Conservation (phyloP, 179 eudicot genomes). For the Sideroxylon spinosum region DNA sequence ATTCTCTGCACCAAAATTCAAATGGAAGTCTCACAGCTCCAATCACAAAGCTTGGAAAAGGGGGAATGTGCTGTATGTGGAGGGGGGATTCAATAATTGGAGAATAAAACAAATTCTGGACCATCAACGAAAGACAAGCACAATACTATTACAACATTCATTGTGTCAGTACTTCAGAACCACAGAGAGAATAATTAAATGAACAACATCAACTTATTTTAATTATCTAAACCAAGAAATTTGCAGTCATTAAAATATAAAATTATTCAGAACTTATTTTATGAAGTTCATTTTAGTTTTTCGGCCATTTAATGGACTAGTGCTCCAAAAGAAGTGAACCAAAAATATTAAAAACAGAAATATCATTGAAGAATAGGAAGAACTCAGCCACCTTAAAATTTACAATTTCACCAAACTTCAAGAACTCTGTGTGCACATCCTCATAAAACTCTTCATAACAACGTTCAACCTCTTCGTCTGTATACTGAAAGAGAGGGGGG, state of each 20-base stretch:
- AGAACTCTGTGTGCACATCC: conserved; percentile 96
- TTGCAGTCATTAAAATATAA: neutral
- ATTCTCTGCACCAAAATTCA: neutral
- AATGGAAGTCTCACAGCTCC: neutral
- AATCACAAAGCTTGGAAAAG: conserved; percentile 1
- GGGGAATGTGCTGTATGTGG: neutral
- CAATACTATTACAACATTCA: neutral
- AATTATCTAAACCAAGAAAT: neutral
- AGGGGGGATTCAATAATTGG: neutral
- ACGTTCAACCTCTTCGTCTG: conserved; percentile 80
- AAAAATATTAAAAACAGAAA: neutral
- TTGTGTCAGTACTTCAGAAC: neutral
- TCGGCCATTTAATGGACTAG: neutral
- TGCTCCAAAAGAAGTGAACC: neutral
- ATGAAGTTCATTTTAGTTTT: neutral
- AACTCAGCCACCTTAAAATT: conserved; percentile 74
- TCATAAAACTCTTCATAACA: conserved; percentile 90
- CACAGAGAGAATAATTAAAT: neutral
- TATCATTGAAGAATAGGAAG: conserved; percentile 8
- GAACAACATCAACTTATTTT: neutral
- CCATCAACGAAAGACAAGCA: neutral
- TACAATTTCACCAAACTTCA: conserved; percentile 85
- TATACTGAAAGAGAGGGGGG: conserved; percentile 36
- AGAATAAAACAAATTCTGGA: neutral
- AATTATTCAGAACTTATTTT: neutral